A percentile compares a stretch with the other conserved stretches of the same genome.
phyloP scores from a whole-genome alignment of 345 rosid species.

The Eutrema japonicum region DNA sequence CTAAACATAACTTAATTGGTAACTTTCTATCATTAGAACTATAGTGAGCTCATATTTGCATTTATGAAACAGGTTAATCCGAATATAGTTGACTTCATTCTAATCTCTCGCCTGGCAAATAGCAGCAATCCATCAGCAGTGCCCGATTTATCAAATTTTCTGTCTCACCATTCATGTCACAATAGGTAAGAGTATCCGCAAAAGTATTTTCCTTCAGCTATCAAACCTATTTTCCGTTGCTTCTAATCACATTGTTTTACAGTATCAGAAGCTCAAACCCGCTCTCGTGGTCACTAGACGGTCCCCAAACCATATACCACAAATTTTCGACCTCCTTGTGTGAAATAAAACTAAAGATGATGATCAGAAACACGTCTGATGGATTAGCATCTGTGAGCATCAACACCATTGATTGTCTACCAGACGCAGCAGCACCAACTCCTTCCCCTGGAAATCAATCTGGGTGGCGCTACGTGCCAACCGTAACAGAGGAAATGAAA shows the following conservation, averaged over 20 bases:
- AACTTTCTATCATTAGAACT: constrained; percentile 29
- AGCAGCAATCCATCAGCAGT: constrained; percentile 47
- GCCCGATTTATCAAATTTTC: constrained; percentile 51
- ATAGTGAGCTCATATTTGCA: not conserved
- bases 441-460: constrained; percentile 51
- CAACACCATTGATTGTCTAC: constrained; percentile 51
- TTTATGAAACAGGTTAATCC: constrained; percentile 56
- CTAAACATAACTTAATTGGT: not conserved
- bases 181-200: constrained; percentile 59
- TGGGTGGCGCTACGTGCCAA: constrained; percentile 67
- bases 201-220: constrained; percentile 10
- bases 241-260: constrained; percentile 15
- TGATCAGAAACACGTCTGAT: constrained; percentile 69
- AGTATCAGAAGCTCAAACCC: constrained; percentile 69
- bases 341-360: constrained; percentile 62
- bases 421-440: constrained; percentile 42
- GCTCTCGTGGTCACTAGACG: constrained; percentile 74
- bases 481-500: constrained; percentile 53
- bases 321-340: constrained; percentile 67
- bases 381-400: constrained; percentile 53
- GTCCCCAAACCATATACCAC: constrained; percentile 64
- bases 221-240: constrained; percentile 8
- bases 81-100: constrained; percentile 69
- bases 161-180: constrained; percentile 80
- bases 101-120: constrained; percentile 57